phyloP scores from a whole-genome alignment of 441 rosid species.

The Capsella rubella region DNA sequence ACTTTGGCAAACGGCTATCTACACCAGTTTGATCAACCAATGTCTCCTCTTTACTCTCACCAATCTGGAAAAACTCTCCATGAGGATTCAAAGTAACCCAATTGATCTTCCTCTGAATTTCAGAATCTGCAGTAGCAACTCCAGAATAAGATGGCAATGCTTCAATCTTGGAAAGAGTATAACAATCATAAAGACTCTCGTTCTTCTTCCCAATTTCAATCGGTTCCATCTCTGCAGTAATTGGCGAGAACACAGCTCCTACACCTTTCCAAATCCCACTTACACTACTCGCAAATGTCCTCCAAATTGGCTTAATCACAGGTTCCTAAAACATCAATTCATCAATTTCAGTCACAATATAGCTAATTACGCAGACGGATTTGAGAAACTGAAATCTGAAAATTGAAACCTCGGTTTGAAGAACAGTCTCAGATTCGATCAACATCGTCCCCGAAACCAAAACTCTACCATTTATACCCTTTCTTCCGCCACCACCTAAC shows the following conservation, averaged over 20 bases:
- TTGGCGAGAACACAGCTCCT: conserved; percentile 90
- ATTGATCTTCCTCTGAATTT: conserved; percentile 71
- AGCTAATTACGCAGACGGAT: background rate
- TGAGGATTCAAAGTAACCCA: conserved; percentile 94
- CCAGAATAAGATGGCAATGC: conserved; percentile 50
- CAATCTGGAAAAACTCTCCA: conserved; percentile 59
- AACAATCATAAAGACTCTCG: conserved; percentile 81
- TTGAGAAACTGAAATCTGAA: conserved; percentile 9
- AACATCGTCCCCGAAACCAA: conserved; percentile 73
- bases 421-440: conserved; percentile 78
- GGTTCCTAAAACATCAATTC: conserved; percentile 64
- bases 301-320: conserved; percentile 83
- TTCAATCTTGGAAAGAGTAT: conserved; percentile 66
- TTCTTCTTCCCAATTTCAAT: conserved; percentile 74
- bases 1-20: conserved; percentile 56
- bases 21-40: conserved; percentile 38
- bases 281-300: conserved; percentile 87
- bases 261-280: conserved; percentile 98
- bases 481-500: conserved; percentile 51
- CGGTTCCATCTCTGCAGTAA: conserved; percentile 91
- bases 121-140: conserved; percentile 46
- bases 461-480: conserved; percentile 48
- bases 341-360: background rate
- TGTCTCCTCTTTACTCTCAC: conserved; percentile 44
- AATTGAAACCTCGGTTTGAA: conserved; percentile 80